Conservation (phyloP, 208 protist species). For the Leishmania major region DNA sequence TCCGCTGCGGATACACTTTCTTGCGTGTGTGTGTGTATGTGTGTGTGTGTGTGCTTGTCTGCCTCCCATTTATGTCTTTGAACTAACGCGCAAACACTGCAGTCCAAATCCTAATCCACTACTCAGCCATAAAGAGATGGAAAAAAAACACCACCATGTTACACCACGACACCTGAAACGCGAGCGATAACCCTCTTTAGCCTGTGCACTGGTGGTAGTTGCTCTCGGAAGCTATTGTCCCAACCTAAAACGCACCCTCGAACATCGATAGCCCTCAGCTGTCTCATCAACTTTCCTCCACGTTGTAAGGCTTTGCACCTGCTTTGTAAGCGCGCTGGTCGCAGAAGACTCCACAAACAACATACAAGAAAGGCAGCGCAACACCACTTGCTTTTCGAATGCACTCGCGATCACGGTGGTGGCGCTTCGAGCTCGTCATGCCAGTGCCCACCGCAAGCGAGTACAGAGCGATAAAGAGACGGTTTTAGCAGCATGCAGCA, state of each 20-base stretch:
- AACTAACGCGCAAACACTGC: neutral
- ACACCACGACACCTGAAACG: neutral
- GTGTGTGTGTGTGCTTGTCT: neutral
- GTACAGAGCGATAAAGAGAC: neutral
- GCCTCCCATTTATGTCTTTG: neutral
- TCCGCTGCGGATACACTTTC: neutral
- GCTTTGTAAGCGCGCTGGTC: neutral
- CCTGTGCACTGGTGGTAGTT: neutral
- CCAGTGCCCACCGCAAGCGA: neutral
- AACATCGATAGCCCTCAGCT: neutral
- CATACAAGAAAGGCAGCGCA: constrained; percentile 15
- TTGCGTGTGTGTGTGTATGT: neutral
- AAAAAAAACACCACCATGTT: constrained; percentile 10
- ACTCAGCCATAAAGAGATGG: constrained; percentile 4
- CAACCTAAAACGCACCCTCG: neutral
- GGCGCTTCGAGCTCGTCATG: neutral
- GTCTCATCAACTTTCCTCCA: neutral
- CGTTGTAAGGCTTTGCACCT: neutral
- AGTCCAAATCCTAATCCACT: constrained; percentile 6
- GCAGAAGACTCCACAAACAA: constrained; percentile 5
- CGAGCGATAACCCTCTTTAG: neutral
- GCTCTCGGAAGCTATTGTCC: neutral
- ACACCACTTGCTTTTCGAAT: constrained; percentile 1
- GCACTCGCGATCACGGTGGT: neutral
- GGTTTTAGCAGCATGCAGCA: constrained; percentile 46